Evolutionary conservation across 441 rosid species (phyloP).

Genomic region (Populus hybrid): DNA sequence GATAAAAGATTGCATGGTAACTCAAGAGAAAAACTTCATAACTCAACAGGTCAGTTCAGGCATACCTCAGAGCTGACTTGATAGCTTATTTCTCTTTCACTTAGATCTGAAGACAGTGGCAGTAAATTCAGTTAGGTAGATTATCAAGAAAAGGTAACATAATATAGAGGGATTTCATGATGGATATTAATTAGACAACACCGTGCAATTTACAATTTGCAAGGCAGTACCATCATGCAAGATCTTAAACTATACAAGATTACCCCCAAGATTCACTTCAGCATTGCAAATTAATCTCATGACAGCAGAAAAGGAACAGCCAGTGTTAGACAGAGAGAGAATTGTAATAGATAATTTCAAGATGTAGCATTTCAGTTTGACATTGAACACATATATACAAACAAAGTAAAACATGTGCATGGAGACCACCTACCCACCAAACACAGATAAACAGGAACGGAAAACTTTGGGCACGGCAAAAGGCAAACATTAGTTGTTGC

Average conservation of each 20-base stretch:
- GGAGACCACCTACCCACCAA: not conserved
- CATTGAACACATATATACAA: not conserved
- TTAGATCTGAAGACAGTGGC: constrained; percentile 31
- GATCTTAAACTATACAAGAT: not conserved
- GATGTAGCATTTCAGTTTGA: not conserved
- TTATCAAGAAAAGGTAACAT: not conserved
- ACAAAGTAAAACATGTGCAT: not conserved
- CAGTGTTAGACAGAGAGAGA: not conserved
- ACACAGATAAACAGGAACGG: not conserved
- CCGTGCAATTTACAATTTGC: not conserved
- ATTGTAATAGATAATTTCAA: not conserved
- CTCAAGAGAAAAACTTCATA: not conserved
- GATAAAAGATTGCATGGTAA: not conserved
- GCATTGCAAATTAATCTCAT: not conserved
- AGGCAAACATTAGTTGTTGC: not conserved
- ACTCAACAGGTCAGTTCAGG: constrained; percentile 4
- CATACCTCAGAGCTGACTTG: constrained; percentile 48
- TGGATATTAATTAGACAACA: not conserved
- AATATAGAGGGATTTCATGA: not conserved
- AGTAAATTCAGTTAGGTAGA: not conserved
- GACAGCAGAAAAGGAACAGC: not conserved
- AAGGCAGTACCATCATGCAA: not conserved
- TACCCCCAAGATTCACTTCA: not conserved
- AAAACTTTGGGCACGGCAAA: not conserved
- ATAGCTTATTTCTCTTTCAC: constrained; percentile 44